Conservation (phyloP, 257 asterid genomes). For the Scutellaria baicalensis region DNA sequence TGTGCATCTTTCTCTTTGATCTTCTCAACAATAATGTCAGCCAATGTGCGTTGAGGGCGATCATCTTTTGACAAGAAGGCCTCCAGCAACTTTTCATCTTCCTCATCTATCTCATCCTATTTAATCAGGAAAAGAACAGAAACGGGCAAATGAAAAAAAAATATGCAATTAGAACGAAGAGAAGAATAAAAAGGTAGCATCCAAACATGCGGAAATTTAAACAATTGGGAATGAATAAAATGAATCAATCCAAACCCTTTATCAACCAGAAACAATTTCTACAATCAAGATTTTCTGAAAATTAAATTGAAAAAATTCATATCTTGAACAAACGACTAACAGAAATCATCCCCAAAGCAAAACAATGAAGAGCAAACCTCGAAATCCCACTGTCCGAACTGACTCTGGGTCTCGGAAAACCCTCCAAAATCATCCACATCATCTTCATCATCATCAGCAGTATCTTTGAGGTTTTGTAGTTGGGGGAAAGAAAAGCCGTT, state of each 20-base stretch:
- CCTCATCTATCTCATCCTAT: slow-evolving; percentile 67
- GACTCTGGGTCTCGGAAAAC: slow-evolving; percentile 65
- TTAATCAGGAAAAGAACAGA: not conserved
- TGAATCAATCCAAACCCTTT: not conserved
- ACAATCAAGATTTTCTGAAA: not conserved
- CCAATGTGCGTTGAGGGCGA: slow-evolving; percentile 69
- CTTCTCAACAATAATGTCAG: slow-evolving; percentile 66
- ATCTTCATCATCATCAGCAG: slow-evolving; percentile 49
- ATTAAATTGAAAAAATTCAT: too few relatives aligned
- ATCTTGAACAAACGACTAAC: not conserved
- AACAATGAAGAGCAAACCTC: slow-evolving; percentile 33
- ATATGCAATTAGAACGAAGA: not conserved
- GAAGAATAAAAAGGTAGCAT: not conserved
- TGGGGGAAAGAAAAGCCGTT: slow-evolving; percentile 24
- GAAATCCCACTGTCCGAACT: slow-evolving; percentile 50
- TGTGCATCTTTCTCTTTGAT: slow-evolving; percentile 68
- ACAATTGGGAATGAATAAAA: not conserved
- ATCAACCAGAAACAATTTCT: not conserved
- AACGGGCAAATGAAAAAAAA: not conserved
- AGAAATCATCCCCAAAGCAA: not conserved
- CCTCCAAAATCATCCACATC: slow-evolving; percentile 68
- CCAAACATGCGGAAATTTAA: not conserved
- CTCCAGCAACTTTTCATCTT: slow-evolving; percentile 65
- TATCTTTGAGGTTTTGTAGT: slow-evolving; percentile 21
- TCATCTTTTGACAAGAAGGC: slow-evolving; percentile 59